Base-by-base conservation (phyloP, 179 eudicot species). In the Beta lomatogona region DNA sequence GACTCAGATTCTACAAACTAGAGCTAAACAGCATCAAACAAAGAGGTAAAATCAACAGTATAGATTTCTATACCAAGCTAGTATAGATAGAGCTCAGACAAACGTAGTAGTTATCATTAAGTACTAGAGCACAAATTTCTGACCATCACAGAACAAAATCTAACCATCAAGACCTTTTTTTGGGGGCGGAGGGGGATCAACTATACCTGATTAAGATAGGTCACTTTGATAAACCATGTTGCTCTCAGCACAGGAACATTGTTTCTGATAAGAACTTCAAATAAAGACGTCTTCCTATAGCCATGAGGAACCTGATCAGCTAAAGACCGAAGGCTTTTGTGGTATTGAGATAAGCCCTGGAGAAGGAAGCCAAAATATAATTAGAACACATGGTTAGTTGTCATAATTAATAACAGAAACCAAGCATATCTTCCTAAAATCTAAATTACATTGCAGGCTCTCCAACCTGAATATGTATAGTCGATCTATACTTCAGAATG, bases 241-340 rank as follows among this genome's bases (percentile, higher is more conserved):
- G 99, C 99, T 86, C 98, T 90, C 85, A 93, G 81, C 85, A 97
- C 81, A 0, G 99, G 94, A 79, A 97, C 97, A 85, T 94, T 93
- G 82, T 97, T 93, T 85, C 89, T 93, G 48, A 95, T 87, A 70
- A 97, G 97, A 76, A 95, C 92, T 83, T 94, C 99, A 85, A 97
- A 89, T 71, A 93, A 89, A 44, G 93, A 81, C 76, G 84, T 92
- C 88, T 89, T 92, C 80, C 93, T 88, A 82, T 88, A 91, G 73
- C 98, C 97, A 90, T 90, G 93, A 79, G 99, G 98, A 60, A 93
- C 91, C 64, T 94, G 94, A 84, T 93, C 97, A 55, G 97, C 98
- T 90, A 97, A 89, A 31, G 91, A 89, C 73, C 91, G 92, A 78
- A 94, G 88, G 79, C 94, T 89, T 86, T 97, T 97, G 88, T 91